Conservation (phyloP, 306 rosid species). For the Vachellia collinsii region DNA sequence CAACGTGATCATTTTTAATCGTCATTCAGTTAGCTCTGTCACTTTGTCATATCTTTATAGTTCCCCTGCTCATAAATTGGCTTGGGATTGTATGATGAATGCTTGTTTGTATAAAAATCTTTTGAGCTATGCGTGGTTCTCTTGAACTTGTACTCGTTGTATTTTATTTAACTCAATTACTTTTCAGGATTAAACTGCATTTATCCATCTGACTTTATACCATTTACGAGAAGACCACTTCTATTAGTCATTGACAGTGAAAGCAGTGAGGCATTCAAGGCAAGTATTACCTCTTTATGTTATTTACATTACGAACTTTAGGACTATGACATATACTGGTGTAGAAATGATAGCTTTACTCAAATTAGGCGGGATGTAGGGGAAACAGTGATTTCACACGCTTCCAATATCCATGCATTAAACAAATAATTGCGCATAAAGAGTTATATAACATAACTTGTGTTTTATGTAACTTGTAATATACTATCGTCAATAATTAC, state of each 20-base stretch:
- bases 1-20: neutral
- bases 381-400: constrained; percentile 7
- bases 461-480: neutral
- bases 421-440: neutral
- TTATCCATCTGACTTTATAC: constrained; percentile 81
- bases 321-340: constrained; percentile 16
- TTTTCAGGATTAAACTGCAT: constrained; percentile 82
- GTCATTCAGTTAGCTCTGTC: neutral
- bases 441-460: neutral
- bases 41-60: neutral
- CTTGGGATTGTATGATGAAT: constrained; percentile 19
- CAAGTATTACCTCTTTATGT: constrained; percentile 42
- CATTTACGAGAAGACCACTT: constrained; percentile 95
- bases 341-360: constrained; percentile 10
- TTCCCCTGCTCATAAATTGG: constrained; percentile 30
- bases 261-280: constrained; percentile 87
- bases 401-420: neutral
- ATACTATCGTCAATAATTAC: neutral
- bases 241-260: constrained; percentile 81
- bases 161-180: constrained; percentile 40
- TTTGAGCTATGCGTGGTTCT: constrained; percentile 19
- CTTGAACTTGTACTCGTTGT: constrained; percentile 7
- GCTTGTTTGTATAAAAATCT: neutral
- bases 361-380: constrained; percentile 18
- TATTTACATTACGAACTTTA: constrained; percentile 13